Evolutionary conservation across 179 eudicot genomes (phyloP), one percentile per base, ranked within the genome.

Genomic region (Spergularia azorica): DNA sequence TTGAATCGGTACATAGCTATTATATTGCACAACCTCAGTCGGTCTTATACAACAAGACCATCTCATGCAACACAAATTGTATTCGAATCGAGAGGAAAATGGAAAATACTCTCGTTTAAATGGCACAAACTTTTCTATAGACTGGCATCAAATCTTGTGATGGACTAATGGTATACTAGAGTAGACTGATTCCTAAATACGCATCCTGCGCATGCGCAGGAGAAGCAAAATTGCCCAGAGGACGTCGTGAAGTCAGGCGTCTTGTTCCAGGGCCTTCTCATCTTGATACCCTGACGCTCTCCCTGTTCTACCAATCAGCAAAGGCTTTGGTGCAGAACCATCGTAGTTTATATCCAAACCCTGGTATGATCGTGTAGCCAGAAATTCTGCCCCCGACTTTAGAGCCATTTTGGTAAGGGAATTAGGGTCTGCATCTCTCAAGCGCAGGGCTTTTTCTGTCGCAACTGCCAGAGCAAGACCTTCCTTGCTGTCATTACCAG

Each of bases 281-380:
- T 87, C 79, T 58, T 77, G 84, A 73, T 93, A 95, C 2, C 98
- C 97, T 0, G 98, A 82, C 39, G 98, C 97, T 84, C 87, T 91
- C 43, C 98, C 98, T 60, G 89, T 81, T 88, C 87, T 89, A 67
- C 99, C 97, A 9, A 87, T 66, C 18, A 91, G 76, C 70, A 91
- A 74, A 14, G 93, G 91, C 73, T 83, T 86, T 2, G 99, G 90
- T 11, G 51, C 56, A 21, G 89, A 69, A 38, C 81, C 83, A 26
- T 84, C 79, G 59, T 80, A 63, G 62, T 84, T 76, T 57, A 86
- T 81, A 58, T 90, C 98, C 66, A 95, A 87, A 66, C 99, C 98
- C 32, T 90, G 95, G 84, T 84, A 91, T 55, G 97, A 82, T 67
- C 97, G 87, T 32, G 74, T 72, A 1, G 94, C 97, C 69, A 91